These are phyloP conservation scores for Yarrowia porcina DNA, from an alignment of 805 yeast genomes.

Conservation along the genomic window DNA sequence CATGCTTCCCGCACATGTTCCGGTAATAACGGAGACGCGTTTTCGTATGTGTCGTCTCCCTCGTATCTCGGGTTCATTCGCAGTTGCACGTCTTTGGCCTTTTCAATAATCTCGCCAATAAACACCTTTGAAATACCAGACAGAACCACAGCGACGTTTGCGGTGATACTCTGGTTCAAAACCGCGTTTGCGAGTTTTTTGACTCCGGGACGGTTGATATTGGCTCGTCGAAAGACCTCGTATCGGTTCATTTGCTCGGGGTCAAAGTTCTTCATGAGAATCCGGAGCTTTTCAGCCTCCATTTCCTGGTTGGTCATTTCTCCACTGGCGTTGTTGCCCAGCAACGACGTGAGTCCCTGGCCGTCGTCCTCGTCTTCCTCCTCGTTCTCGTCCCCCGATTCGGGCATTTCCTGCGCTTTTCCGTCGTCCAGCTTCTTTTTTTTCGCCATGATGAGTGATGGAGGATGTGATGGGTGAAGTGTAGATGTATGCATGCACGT, in stretches of 20 bases:
- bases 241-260: conserved; percentile 83
- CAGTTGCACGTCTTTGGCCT: conserved; percentile 69
- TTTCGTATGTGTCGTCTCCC: conserved; percentile 28
- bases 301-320: conserved; percentile 30
- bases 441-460: not conserved
- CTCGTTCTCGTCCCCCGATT: conserved; percentile 27
- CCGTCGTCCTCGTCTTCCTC: conserved; percentile 26
- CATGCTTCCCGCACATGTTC: conserved; percentile 88
- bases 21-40: conserved; percentile 61
- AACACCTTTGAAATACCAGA: conserved; percentile 86
- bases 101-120: conserved; percentile 84
- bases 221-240: conserved; percentile 80
- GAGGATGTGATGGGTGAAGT: not conserved
- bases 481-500: conserved; percentile 9
- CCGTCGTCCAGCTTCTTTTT: conserved; percentile 22
- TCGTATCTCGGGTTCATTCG: conserved; percentile 42
- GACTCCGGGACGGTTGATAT: conserved; percentile 67
- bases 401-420: conserved; percentile 34
- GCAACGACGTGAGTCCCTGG: not conserved
- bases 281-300: conserved; percentile 40
- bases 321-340: conserved; percentile 12
- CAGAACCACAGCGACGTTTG: conserved; percentile 71
- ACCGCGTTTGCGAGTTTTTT: conserved; percentile 76
- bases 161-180: conserved; percentile 75
- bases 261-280: conserved; percentile 69